These are phyloP conservation scores for Linanthus parryae DNA, from an alignment of 148 eudicot species.

Conservation along the genomic window DNA sequence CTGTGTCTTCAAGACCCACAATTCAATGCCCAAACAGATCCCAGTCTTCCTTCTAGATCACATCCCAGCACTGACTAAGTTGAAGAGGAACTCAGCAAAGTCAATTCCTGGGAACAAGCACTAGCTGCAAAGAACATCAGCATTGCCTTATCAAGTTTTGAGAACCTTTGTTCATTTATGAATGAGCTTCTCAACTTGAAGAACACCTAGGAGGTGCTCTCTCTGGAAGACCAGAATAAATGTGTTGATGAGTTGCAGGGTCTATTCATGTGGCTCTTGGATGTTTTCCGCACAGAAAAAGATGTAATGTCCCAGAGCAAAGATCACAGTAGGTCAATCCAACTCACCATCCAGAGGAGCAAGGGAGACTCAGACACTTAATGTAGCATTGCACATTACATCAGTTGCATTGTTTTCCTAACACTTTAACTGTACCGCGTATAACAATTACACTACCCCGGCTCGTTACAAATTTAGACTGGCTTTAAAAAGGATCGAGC, in stretches of 20 bases:
- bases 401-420: no score
- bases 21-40: no score
- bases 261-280: neutral
- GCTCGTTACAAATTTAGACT: no score
- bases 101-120: no score
- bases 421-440: no score
- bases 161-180: neutral
- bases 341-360: neutral
- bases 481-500: no score
- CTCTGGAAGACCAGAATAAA: neutral
- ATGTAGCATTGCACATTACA: neutral
- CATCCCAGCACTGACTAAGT: no score
- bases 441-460: no score
- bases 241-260: neutral
- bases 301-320: constrained; percentile 1
- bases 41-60: no score
- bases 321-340: neutral
- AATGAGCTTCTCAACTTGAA: neutral
- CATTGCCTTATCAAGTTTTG: neutral
- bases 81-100: no score
- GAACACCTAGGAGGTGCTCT: constrained; percentile 1
- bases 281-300: neutral
- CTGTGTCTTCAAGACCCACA: no score
- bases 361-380: neutral
- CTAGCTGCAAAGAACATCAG: neutral